Conservation (phyloP, 108 stramenopile genomes). For the Fragilariopsis cylindrus region DNA sequence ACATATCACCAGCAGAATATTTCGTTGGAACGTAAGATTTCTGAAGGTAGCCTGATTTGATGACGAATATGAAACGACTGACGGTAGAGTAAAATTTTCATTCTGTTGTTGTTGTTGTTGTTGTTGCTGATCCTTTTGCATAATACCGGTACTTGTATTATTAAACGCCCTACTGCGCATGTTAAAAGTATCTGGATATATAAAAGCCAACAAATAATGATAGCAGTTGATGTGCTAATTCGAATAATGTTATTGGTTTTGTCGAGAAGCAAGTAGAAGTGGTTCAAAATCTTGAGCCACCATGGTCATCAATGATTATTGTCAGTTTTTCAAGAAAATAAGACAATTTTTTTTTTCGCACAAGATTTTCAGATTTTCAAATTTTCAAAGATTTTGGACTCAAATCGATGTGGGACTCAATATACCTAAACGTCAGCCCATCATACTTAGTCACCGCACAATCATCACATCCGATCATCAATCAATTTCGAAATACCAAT, state of each 20-base stretch:
- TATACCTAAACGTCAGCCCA: too few relatives aligned
- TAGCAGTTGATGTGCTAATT: neutral
- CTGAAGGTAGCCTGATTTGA: neutral
- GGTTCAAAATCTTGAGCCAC: neutral
- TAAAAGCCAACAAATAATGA: neutral
- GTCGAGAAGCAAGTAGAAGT: too few relatives aligned
- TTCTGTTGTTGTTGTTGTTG: neutral
- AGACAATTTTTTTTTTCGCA: slow-evolving; percentile 1
- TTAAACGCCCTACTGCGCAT: neutral
- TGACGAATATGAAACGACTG: slow-evolving; percentile 2
- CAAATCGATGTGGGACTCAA: too few relatives aligned
- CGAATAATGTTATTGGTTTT: too few relatives aligned
- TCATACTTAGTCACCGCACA: too few relatives aligned
- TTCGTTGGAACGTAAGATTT: slow-evolving; percentile 9
- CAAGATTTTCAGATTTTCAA: too few relatives aligned
- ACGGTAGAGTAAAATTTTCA: neutral
- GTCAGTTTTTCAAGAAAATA: neutral
- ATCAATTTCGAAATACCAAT: too few relatives aligned
- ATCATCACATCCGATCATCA: too few relatives aligned
- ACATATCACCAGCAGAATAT: slow-evolving; percentile 8
- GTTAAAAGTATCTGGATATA: neutral
- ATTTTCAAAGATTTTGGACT: too few relatives aligned
- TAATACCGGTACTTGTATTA: neutral
- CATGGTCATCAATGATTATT: neutral
- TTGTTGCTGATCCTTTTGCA: neutral